phyloP scores from a whole-genome alignment of 2,329 filamentous ascomycete genomes.

The Dactylonectria macrodidyma region DNA sequence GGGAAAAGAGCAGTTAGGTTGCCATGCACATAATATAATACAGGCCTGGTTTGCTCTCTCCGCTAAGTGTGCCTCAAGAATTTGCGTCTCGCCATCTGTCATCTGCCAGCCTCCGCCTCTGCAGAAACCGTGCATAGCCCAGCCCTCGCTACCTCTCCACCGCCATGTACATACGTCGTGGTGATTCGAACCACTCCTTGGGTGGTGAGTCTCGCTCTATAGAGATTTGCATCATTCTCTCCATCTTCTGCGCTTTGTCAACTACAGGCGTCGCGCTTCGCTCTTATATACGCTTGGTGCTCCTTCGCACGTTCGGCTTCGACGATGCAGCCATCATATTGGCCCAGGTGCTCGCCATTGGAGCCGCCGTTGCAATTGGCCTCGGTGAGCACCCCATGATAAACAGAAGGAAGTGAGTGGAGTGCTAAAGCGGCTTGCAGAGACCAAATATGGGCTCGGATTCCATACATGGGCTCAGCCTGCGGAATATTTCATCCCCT shows the following conservation, averaged over 20 bases:
- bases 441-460: slow-evolving; percentile 31
- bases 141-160: too few relatives aligned
- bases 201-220: slow-evolving; percentile 18
- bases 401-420: rapidly evolving
- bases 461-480: slow-evolving; percentile 32
- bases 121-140: too few relatives aligned
- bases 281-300: slow-evolving; percentile 14
- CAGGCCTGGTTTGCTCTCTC: too few relatives aligned
- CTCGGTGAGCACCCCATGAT: slow-evolving; percentile 6
- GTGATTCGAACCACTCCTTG: not conserved
- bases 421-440: not conserved
- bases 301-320: slow-evolving; percentile 27
- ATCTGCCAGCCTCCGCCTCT: too few relatives aligned
- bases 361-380: slow-evolving; percentile 23
- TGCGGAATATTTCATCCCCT: slow-evolving; percentile 10
- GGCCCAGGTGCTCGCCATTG: slow-evolving; percentile 24
- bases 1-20: too few relatives aligned
- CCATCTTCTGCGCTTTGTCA: slow-evolving; percentile 25
- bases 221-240: slow-evolving; percentile 27
- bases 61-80: too few relatives aligned
- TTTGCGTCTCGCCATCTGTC: too few relatives aligned
- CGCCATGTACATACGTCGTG: too few relatives aligned
- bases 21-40: too few relatives aligned
- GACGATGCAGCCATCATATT: slow-evolving; percentile 29
- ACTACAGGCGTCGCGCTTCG: slow-evolving; percentile 16